These are phyloP conservation scores for Taphrina betulina DNA, from an alignment of 1,139 yeast species.

Conservation along the genomic window DNA sequence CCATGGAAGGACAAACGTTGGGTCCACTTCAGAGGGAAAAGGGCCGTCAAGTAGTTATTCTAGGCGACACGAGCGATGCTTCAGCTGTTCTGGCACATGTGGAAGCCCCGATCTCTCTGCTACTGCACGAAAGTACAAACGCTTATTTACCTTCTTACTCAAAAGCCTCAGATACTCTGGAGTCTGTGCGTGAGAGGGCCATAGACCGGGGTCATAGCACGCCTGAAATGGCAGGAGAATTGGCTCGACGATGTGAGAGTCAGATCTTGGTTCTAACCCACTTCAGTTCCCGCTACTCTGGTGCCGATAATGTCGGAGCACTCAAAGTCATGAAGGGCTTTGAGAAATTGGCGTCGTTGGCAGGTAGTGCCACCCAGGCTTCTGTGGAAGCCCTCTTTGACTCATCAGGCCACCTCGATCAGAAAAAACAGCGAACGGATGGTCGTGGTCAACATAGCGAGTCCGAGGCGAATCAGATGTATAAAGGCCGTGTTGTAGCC, in stretches of 20 bases:
- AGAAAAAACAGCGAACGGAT: not conserved
- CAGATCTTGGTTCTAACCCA: constrained; percentile 19
- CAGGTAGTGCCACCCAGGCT: constrained; percentile 11
- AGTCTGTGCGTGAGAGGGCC: constrained; percentile 5
- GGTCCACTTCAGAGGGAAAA: constrained; percentile 6
- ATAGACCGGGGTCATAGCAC: constrained; percentile 29
- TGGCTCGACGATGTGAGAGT: constrained; percentile 10
- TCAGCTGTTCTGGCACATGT: constrained; percentile 11
- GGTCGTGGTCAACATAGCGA: no score
- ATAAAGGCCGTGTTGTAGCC: constrained; percentile 7
- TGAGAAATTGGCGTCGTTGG: constrained; percentile 21
- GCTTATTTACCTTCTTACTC: constrained; percentile 26
- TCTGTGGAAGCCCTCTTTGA: constrained; percentile 10
- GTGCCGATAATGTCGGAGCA: constrained; percentile 15
- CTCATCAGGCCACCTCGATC: not conserved
- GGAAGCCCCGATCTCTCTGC: constrained; percentile 1
- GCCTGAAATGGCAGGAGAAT: constrained; percentile 32
- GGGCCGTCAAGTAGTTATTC: constrained; percentile 26
- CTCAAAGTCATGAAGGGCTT: constrained; percentile 17
- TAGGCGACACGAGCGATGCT: constrained; percentile 30
- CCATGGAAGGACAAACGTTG: not conserved
- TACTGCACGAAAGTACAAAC: constrained; percentile 31
- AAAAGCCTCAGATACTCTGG: constrained; percentile 12
- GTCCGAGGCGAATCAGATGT: not conserved
- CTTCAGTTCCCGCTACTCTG: constrained; percentile 29